phyloP scores from a whole-genome alignment of 495 filamentous ascomycete genomes.

The Talaromyces stipitatus region DNA sequence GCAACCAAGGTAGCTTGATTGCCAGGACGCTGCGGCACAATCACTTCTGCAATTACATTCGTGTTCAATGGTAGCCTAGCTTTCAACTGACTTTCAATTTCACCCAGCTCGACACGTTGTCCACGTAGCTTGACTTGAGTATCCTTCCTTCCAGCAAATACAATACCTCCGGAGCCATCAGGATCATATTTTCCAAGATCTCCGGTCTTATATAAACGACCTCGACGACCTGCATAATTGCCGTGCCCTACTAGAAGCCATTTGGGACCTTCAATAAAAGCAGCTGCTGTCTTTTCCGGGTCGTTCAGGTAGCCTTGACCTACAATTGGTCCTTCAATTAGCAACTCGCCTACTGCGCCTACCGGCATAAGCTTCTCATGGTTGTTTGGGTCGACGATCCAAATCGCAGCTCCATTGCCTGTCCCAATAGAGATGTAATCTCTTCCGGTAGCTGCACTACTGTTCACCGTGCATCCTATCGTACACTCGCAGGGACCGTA shows the following conservation, averaged over 20 bases:
- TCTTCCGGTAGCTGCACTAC: conserved; percentile 28
- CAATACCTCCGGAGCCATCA: conserved; percentile 36
- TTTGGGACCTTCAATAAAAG: conserved; percentile 39
- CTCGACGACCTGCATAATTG: conserved; percentile 22
- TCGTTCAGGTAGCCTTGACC: conserved; percentile 45
- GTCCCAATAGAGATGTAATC: conserved; percentile 9
- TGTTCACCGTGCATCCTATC: conserved; percentile 39
- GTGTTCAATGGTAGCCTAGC: conserved; percentile 21
- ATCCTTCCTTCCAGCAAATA: conserved; percentile 55
- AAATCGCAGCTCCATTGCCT: conserved; percentile 17
- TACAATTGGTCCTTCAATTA: conserved; percentile 48
- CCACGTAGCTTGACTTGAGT: conserved; percentile 57
- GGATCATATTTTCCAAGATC: conserved; percentile 50
- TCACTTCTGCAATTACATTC: conserved; percentile 31
- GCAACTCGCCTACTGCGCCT: conserved; percentile 45
- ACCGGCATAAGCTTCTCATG: conserved; percentile 38
- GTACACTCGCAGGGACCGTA: conserved; percentile 47
- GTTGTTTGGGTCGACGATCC: conserved; percentile 42
- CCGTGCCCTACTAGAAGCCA: conserved; percentile 39
- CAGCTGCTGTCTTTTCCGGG: conserved; percentile 32
- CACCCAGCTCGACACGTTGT: conserved; percentile 54
- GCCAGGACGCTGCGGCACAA: conserved; percentile 21
- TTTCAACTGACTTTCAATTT: conserved; percentile 38
- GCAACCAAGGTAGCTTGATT: conserved; percentile 27
- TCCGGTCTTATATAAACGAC: conserved; percentile 42